Conservation (phyloP, 1,284 basidiomycete genomes). For the Apiotrichum sp. region DNA sequence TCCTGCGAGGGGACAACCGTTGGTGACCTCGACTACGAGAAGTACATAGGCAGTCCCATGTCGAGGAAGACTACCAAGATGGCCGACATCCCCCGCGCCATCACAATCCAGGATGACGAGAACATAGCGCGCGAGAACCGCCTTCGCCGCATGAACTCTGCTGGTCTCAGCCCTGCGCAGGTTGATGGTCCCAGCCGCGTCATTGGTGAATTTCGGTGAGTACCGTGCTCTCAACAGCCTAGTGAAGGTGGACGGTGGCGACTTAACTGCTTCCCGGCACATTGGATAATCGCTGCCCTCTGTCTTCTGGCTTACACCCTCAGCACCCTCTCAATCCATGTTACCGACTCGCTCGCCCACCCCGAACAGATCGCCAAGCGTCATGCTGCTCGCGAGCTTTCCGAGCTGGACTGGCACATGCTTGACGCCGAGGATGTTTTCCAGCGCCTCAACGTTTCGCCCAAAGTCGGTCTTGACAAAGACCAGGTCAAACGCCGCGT, state of each 20-base stretch:
- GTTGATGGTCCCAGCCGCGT: slow-evolving; percentile 27
- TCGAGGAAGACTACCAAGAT: background rate
- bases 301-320: background rate
- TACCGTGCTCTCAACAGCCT: too few relatives aligned
- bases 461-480: slow-evolving; percentile 52
- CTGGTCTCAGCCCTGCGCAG: slow-evolving; percentile 17
- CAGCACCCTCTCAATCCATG: slow-evolving; percentile 42
- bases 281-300: too few relatives aligned
- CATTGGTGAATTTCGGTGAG: slow-evolving; percentile 39
- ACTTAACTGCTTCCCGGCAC: too few relatives aligned
- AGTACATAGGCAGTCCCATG: background rate
- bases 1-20: too few relatives aligned
- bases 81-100: slow-evolving; percentile 13
- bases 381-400: slow-evolving; percentile 29
- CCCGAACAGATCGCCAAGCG: slow-evolving; percentile 9
- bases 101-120: slow-evolving; percentile 25
- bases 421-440: slow-evolving; percentile 51
- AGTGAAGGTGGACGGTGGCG: too few relatives aligned
- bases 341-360: slow-evolving; percentile 34
- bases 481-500: slow-evolving; percentile 53
- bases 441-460: slow-evolving; percentile 52
- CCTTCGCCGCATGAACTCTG: slow-evolving; percentile 25
- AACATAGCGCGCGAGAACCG: slow-evolving; percentile 13
- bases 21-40: slow-evolving; percentile 6
- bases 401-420: slow-evolving; percentile 55